Percentiles rank a stretch among this genome's conserved stretches.
phyloP scores from a whole-genome alignment of 306 rosid species.

The Begonia loranthoides region DNA sequence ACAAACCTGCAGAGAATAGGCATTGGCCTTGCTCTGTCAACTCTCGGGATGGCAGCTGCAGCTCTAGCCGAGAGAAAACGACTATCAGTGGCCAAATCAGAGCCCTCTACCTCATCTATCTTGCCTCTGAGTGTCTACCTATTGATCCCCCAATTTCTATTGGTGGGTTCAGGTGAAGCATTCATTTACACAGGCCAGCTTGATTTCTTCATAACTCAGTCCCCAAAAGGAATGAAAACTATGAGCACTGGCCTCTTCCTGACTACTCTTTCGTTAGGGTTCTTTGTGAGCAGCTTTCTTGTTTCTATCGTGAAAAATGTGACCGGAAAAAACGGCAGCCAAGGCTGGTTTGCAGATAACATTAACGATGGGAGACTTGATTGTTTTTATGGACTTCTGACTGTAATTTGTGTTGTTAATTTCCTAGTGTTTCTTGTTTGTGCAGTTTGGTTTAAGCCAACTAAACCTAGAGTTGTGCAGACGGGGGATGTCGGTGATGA shows the following conservation, averaged over 20 bases:
- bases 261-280: constrained; percentile 71
- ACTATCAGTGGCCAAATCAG: constrained; percentile 41
- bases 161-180: constrained; percentile 90
- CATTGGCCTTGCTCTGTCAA: constrained; percentile 57
- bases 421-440: constrained; percentile 44
- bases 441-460: constrained; percentile 51
- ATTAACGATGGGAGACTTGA: constrained; percentile 74
- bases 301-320: constrained; percentile 52
- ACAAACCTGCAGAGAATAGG: constrained; percentile 67
- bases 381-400: constrained; percentile 58
- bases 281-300: constrained; percentile 73
- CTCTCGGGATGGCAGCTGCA: constrained; percentile 62
- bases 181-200: constrained; percentile 97
- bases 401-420: constrained; percentile 42
- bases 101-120: constrained; percentile 12
- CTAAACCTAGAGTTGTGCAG: constrained; percentile 29
- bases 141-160: constrained; percentile 70
- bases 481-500: constrained; percentile 21
- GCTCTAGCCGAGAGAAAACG: constrained; percentile 46
- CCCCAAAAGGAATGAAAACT: constrained; percentile 92
- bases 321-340: constrained; percentile 33
- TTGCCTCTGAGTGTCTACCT: constrained; percentile 65
- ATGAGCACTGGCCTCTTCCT: constrained; percentile 96
- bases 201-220: constrained; percentile 83
- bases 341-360: constrained; percentile 78